Evolutionary conservation across 495 filamentous ascomycete genomes (phyloP).

Genomic region (Amniculicola lignicola): DNA sequence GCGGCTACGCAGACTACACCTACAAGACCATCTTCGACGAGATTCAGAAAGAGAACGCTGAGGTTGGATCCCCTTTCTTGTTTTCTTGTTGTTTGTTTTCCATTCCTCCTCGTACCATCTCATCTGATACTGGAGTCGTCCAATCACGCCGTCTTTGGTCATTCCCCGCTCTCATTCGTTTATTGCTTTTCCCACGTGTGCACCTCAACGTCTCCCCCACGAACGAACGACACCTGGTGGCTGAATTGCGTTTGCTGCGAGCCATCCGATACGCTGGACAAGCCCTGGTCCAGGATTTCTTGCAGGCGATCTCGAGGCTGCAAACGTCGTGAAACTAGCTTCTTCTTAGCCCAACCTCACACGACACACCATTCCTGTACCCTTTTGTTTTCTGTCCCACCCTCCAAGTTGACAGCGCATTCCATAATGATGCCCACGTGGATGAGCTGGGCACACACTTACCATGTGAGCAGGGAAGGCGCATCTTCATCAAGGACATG

Average conservation of each 20-base stretch:
- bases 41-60: constrained; percentile 61
- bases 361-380: background rate
- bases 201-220: constrained; percentile 15
- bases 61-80: constrained; percentile 54
- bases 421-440: background rate
- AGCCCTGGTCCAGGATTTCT: background rate
- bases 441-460: constrained; percentile 32
- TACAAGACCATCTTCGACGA: constrained; percentile 72
- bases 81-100: constrained; percentile 13
- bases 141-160: constrained; percentile 17
- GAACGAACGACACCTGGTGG: constrained; percentile 18
- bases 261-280: constrained; percentile 26
- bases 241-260: constrained; percentile 19
- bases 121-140: constrained; percentile 19
- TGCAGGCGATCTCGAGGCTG: background rate
- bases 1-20: constrained; percentile 72
- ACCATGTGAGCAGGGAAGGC: constrained; percentile 59
- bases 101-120: constrained; percentile 4
- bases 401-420: too few relatives aligned
- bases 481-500: constrained; percentile 97
- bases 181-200: constrained; percentile 18
- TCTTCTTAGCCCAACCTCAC: background rate
- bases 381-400: background rate
- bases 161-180: constrained; percentile 24
- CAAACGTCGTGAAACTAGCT: too few relatives aligned